Percentiles rank a stretch among this genome's conserved stretches.
Evolutionary conservation across 768 basidiomycete species (phyloP).

Genomic region (Crepidotus variabilis): DNA sequence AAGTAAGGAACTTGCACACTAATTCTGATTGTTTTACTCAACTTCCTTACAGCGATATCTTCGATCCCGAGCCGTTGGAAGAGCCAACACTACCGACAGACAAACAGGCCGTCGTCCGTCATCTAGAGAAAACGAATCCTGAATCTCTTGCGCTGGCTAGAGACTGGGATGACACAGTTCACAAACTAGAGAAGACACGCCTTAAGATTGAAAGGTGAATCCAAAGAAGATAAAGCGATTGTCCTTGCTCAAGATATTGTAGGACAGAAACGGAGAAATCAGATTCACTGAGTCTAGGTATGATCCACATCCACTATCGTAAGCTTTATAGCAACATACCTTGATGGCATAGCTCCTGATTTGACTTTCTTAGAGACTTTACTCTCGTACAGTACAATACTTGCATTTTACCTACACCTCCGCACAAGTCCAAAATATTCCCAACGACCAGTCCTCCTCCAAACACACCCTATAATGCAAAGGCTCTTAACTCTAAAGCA

Average conservation of each 20-base stretch:
- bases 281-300: conserved; percentile 57
- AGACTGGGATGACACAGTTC: conserved; percentile 76
- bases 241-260: conserved; percentile 4
- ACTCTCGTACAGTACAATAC: conserved; percentile 83
- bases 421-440: conserved; percentile 65
- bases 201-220: conserved; percentile 54
- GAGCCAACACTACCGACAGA: conserved; percentile 45
- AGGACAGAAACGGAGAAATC: conserved; percentile 48
- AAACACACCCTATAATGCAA: conserved; percentile 65
- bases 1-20: conserved; percentile 34
- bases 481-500: conserved; percentile 84
- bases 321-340: conserved; percentile 26
- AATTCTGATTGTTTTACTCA: too few relatives aligned
- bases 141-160: conserved; percentile 77
- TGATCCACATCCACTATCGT: conserved; percentile 90
- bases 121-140: conserved; percentile 72
- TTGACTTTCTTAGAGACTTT: conserved; percentile 61
- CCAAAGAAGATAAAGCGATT: neutral
- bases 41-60: conserved; percentile 26
- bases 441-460: conserved; percentile 57
- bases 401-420: conserved; percentile 93
- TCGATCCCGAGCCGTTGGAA: conserved; percentile 33
- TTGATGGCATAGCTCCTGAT: neutral
- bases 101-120: conserved; percentile 54
- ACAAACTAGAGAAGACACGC: conserved; percentile 47